Conservation (phyloP, 768 basidiomycete species). For the Mycena vitilis region DNA sequence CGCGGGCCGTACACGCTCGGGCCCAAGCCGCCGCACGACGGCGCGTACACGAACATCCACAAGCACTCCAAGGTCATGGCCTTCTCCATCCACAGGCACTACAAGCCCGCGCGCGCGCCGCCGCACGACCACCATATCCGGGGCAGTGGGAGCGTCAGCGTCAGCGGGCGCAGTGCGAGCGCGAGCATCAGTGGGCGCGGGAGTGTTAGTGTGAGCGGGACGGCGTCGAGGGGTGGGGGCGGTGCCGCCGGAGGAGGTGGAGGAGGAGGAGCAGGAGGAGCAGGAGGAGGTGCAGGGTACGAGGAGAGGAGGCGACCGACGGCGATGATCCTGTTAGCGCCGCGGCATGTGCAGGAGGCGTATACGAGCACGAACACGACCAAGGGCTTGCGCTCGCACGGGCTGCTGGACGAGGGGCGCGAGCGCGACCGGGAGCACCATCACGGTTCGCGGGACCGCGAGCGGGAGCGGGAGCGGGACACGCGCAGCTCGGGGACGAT, state of each 20-base stretch:
- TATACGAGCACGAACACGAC: conserved; percentile 84
- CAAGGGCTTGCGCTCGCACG: conserved; percentile 73
- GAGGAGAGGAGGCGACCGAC: conserved; percentile 39
- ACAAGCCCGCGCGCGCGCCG: conserved; percentile 45
- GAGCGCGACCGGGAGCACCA: conserved; percentile 37
- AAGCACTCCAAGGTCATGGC: conserved; percentile 85
- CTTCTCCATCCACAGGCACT: conserved; percentile 82
- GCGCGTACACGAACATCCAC: conserved; percentile 78
- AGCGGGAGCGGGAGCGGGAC: conserved; percentile 39
- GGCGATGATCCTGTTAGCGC: conserved; percentile 74
- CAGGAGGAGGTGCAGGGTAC: conserved; percentile 21
- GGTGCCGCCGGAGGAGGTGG: no score
- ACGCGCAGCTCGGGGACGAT: conserved; percentile 36
- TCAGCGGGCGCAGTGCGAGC: not conserved
- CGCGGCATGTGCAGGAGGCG: conserved; percentile 80
- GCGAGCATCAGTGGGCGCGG: not conserved
- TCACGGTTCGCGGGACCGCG: no score
- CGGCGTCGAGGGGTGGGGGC: conserved; percentile 18
- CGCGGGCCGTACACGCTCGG: conserved; percentile 59
- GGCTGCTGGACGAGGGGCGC: conserved; percentile 64
- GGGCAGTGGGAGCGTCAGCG: conserved; percentile 37
- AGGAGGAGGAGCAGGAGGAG: no score
- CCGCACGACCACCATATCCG: conserved; percentile 25
- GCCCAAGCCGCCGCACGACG: conserved; percentile 50
- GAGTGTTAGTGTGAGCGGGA: not conserved